phyloP scores from a whole-genome alignment of 768 basidiomycete species.

The Lepiota brunneoincarnata region DNA sequence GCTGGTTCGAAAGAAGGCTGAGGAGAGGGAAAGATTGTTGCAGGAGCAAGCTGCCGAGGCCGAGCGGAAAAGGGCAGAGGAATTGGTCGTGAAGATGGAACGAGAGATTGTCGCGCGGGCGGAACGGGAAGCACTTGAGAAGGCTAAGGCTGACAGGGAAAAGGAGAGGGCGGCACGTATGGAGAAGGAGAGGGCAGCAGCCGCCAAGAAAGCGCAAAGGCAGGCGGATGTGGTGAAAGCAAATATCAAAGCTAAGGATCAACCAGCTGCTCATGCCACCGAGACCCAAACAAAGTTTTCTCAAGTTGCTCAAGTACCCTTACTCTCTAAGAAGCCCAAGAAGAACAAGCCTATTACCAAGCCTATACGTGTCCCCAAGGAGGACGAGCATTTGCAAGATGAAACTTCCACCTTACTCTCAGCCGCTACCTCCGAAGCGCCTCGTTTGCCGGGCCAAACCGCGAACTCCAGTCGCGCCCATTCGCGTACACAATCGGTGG shows the following conservation, averaged over 20 bases:
- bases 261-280: constrained; percentile 2
- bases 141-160: constrained; percentile 7
- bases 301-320: constrained; percentile 72
- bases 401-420: constrained; percentile 42
- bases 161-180: constrained; percentile 10
- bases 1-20: constrained; percentile 56
- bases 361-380: constrained; percentile 54
- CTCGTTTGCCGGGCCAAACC: constrained; percentile 29
- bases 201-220: constrained; percentile 21
- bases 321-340: constrained; percentile 81
- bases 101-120: constrained; percentile 27
- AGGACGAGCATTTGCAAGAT: constrained; percentile 45
- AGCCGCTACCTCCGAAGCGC: constrained; percentile 46
- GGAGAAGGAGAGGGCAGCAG: constrained; percentile 3
- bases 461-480: constrained; percentile 51
- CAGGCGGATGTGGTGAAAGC: constrained; percentile 12
- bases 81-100: constrained; percentile 24
- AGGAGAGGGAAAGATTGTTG: constrained; percentile 45
- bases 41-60: constrained; percentile 56
- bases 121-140: constrained; percentile 24
- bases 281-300: constrained; percentile 57
- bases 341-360: constrained; percentile 70
- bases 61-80: constrained; percentile 42
- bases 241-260: constrained; percentile 7
- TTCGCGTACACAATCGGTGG: constrained; percentile 62